Evolutionary conservation across 129 eudicot species (phyloP).

Genomic region (Saussurea involucrata): DNA sequence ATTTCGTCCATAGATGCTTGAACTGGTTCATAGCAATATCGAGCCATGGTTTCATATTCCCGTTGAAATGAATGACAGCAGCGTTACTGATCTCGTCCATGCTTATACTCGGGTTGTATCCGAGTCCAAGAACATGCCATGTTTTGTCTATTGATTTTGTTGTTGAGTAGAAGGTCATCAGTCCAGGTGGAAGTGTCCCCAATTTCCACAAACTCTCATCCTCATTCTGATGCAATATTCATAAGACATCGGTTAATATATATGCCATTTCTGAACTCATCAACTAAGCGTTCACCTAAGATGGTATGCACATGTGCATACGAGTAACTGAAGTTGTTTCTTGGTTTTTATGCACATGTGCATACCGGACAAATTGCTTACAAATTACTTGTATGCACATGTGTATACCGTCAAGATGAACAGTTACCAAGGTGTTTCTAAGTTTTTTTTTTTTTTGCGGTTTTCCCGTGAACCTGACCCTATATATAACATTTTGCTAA

Average conservation of each 20-base stretch:
- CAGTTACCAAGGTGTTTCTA: too few relatives aligned
- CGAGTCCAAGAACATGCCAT: slow-evolving; percentile 94
- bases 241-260: background rate
- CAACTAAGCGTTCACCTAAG: background rate
- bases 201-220: slow-evolving; percentile 62
- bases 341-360: too few relatives aligned
- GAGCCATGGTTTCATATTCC: slow-evolving; percentile 97
- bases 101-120: slow-evolving; percentile 85
- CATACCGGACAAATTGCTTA: too few relatives aligned
- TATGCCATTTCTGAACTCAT: background rate
- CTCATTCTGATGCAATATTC: slow-evolving; percentile 54
- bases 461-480: too few relatives aligned
- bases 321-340: too few relatives aligned
- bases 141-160: slow-evolving; percentile 83
- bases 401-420: too few relatives aligned
- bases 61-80: slow-evolving; percentile 87
- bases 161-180: slow-evolving; percentile 60
- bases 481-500: background rate
- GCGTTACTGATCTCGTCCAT: slow-evolving; percentile 79
- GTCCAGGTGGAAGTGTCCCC: slow-evolving; percentile 77
- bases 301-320: too few relatives aligned
- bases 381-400: too few relatives aligned
- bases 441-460: too few relatives aligned
- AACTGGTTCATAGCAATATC: slow-evolving; percentile 87
- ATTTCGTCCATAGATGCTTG: slow-evolving; percentile 90